phyloP scores from a whole-genome alignment of 139 green algal species.

The Monoraphidium neglectum region DNA sequence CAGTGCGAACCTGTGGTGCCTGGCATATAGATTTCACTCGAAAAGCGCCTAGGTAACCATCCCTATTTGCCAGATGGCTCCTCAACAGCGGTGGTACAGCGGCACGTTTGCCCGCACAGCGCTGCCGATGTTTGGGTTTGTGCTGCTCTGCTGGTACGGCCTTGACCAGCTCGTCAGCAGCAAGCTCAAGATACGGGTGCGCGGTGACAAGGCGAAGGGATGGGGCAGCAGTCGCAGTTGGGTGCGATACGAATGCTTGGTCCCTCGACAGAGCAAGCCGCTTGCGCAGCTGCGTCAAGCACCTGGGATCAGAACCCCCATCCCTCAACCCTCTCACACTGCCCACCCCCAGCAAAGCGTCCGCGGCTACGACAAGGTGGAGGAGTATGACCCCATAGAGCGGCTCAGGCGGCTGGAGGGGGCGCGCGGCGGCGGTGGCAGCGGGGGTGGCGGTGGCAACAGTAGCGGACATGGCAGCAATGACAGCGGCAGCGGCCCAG shows the following conservation, averaged over 20 bases:
- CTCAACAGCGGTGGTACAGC: constrained; percentile 14
- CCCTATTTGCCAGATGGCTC: no score
- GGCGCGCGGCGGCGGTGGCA: no score
- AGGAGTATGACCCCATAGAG: constrained; percentile 37
- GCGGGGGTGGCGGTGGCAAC: neutral
- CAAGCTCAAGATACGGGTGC: constrained; percentile 29
- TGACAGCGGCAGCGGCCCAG: no score
- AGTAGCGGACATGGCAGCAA: neutral
- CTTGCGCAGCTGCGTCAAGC: neutral
- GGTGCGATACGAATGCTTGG: neutral
- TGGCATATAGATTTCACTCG: no score
- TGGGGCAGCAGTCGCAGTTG: neutral
- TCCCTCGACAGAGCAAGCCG: neutral
- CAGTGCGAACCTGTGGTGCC: no score
- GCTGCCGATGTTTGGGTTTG: constrained; percentile 34
- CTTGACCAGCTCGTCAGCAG: constrained; percentile 24
- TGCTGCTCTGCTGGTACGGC: constrained; percentile 23
- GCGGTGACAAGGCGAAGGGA: neutral
- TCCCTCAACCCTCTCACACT: neutral
- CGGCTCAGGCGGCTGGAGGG: constrained; percentile 25
- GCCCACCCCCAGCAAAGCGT: neutral
- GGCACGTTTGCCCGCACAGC: constrained; percentile 22
- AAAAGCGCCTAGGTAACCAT: no score
- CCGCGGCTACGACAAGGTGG: constrained; percentile 24
- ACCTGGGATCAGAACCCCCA: neutral